A percentile compares a stretch with the other conserved stretches of the same genome.
Evolutionary conservation across 352 stramenopile genomes (phyloP).

Genomic region (Phytophthora chlamydospora): DNA sequence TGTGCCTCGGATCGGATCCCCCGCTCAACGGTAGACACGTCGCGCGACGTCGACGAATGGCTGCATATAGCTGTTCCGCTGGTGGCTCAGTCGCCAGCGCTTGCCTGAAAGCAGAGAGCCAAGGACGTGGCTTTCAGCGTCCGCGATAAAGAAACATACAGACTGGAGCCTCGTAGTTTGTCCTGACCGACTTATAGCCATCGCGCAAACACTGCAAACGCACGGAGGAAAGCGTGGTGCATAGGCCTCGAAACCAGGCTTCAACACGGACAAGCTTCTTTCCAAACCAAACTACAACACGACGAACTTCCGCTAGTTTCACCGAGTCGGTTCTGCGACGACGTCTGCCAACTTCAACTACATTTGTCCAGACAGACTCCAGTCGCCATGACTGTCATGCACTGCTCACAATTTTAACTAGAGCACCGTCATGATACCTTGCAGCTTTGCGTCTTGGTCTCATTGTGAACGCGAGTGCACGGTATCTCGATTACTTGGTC

Average conservation of each 20-base stretch:
- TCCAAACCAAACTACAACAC: not conserved
- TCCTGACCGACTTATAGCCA: not conserved
- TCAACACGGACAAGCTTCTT: not conserved
- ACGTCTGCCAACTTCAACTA: no score
- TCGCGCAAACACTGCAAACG: not conserved
- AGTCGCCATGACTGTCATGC: no score
- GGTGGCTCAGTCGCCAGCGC: not conserved
- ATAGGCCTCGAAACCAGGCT: not conserved
- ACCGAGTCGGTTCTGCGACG: no score
- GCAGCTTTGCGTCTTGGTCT: no score
- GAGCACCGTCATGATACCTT: no score
- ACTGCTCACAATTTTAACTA: no score
- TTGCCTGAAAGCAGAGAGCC: not conserved
- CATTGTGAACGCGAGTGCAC: no score
- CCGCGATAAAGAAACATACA: not conserved
- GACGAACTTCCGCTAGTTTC: not conserved
- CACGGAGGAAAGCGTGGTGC: not conserved
- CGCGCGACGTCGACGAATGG: not conserved
- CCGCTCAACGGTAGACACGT: not conserved
- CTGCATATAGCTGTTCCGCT: not conserved
- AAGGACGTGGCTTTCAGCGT: no score
- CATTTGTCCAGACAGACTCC: no score
- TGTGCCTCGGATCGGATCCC: conserved; percentile 3
- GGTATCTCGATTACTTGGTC: no score
- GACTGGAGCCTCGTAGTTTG: not conserved